A percentile compares a stretch with the other conserved stretches of the same genome.
Conservation (phyloP, 1,284 basidiomycete genomes). For the Butyriboletus appendiculatus region DNA sequence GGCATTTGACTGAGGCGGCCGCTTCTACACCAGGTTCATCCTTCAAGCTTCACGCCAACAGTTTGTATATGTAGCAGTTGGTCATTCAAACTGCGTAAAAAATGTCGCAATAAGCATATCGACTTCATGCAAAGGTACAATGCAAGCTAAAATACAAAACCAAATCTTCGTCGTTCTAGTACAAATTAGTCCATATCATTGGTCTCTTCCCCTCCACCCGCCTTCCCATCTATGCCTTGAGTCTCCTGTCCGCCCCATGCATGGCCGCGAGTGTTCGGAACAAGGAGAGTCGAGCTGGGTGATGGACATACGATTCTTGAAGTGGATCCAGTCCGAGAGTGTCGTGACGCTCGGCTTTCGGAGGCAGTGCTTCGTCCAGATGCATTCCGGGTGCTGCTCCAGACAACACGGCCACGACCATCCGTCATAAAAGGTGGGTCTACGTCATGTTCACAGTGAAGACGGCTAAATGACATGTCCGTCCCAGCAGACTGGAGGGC, state of each 20-base stretch:
- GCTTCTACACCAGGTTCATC: too few species aligned
- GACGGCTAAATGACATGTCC: slow-evolving; percentile 12
- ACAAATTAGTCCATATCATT: slow-evolving; percentile 13
- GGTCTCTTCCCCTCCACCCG: slow-evolving; percentile 16
- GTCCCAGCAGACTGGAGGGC: not conserved
- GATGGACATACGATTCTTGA: slow-evolving; percentile 24
- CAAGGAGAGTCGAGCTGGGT: slow-evolving; percentile 15
- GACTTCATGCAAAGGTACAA: slow-evolving; percentile 3
- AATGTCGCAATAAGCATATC: not conserved
- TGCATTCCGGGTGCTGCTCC: slow-evolving; percentile 44
- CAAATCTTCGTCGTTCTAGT: not conserved
- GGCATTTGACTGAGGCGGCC: too few species aligned
- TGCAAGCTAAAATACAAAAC: slow-evolving; percentile 19
- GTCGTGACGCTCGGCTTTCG: slow-evolving; percentile 24
- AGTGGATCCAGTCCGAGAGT: slow-evolving; percentile 17
- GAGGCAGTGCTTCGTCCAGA: slow-evolving; percentile 19
- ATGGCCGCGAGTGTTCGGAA: slow-evolving; percentile 50
- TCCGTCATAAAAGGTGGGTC: slow-evolving; percentile 63
- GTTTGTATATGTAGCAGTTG: not conserved
- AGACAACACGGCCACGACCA: slow-evolving; percentile 54
- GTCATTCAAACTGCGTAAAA: not conserved
- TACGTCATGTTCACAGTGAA: slow-evolving; percentile 33
- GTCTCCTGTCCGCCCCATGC: slow-evolving; percentile 30
- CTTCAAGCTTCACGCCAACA: too few species aligned
- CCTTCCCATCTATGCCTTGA: slow-evolving; percentile 20